phyloP scores from a whole-genome alignment of 163 green algal species.

The Chlamydomonas reinhardtii region DNA sequence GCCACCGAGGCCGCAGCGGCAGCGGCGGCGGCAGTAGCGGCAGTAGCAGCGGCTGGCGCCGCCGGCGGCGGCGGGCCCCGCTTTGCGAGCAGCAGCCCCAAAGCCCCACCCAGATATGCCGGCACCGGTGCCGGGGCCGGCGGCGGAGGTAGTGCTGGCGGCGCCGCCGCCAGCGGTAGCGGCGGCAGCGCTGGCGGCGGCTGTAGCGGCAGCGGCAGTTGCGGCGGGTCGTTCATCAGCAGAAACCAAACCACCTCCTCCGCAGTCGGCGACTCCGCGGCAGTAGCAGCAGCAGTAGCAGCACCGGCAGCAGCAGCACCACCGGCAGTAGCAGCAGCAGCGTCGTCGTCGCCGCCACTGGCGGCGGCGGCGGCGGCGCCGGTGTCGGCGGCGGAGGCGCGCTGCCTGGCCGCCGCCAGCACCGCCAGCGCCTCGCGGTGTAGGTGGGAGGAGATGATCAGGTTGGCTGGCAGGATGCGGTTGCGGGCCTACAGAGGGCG shows the following conservation, averaged over 20 bases:
- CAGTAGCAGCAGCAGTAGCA: no score
- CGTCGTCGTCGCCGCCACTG: not conserved
- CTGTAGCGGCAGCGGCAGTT: not conserved
- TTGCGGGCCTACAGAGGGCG: conserved; percentile 5
- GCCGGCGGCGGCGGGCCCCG: not conserved
- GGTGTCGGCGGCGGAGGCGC: no score
- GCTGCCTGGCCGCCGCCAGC: no score
- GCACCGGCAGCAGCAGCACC: no score
- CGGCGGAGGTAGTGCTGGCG: not conserved
- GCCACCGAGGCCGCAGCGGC: not conserved
- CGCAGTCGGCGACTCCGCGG: not conserved
- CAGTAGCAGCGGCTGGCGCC: not conserved
- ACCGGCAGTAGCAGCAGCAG: no score
- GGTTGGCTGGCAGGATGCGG: not conserved
- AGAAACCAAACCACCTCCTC: no score
- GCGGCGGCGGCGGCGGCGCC: not conserved
- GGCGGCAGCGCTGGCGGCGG: not conserved
- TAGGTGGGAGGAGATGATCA: not conserved
- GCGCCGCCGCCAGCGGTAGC: not conserved
- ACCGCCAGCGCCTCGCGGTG: not conserved
- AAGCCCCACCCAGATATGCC: not conserved
- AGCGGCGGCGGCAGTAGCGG: not conserved
- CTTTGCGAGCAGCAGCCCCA: conserved; percentile 12
- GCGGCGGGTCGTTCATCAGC: no score
- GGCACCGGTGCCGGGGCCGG: not conserved